Conservation (phyloP, 2,329 filamentous ascomycete genomes). For the Neofusicoccum umdonicola region DNA sequence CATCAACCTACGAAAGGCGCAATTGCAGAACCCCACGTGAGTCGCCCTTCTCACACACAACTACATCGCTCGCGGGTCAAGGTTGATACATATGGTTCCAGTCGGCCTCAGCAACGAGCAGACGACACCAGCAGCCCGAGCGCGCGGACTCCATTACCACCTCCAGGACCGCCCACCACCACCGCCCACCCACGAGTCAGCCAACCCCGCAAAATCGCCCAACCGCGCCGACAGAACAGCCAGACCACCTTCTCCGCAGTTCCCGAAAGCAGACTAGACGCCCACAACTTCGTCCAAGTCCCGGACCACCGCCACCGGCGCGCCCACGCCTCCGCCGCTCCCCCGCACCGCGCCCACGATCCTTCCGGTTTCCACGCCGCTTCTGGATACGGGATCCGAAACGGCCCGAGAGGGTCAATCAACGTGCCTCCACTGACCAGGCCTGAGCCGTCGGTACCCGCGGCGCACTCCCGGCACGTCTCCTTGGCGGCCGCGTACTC, state of each 20-base stretch:
- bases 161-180: neutral
- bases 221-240: neutral
- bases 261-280: neutral
- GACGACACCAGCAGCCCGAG: too few species aligned
- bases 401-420: neutral
- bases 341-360: too few species aligned
- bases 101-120: too few species aligned
- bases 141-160: too few species aligned
- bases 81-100: too few species aligned
- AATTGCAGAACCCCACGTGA: neutral
- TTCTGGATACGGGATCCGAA: too few species aligned
- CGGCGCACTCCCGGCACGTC: neutral
- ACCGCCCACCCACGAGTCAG: neutral
- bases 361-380: too few species aligned
- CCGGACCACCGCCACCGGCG: neutral
- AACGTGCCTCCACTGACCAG: neutral
- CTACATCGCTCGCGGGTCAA: too few species aligned
- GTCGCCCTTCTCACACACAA: neutral
- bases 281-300: neutral
- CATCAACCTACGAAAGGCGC: constrained; percentile 61
- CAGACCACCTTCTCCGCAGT: neutral
- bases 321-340: too few species aligned
- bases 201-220: neutral
- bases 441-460: neutral
- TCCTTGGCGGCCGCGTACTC: neutral